Base-by-base conservation (phyloP, 2,329 filamentous ascomycete genomes). In the Pseudogymnoascus sp. region DNA sequence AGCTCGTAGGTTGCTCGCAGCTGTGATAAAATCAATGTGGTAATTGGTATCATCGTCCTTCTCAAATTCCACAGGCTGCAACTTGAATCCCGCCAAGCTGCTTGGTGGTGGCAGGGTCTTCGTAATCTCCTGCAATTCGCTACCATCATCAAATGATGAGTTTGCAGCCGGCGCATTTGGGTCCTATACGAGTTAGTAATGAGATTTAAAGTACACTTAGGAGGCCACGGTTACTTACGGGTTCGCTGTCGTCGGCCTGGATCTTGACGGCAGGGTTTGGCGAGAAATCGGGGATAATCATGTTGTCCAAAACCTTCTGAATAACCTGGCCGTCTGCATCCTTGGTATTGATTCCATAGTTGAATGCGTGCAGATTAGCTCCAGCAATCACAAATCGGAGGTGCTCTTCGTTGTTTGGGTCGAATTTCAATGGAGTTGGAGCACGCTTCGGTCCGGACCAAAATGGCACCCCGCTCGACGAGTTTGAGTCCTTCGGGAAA, bases 381-480 rank as follows among this genome's bases (percentile, higher is more conserved):
- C 86, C 94, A 16, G 94, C 87, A 65, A 95, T 85, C 62, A 99
- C 81, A 73, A 97, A 99, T 38, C 84, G 85, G 72, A 93, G 88
- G 76, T 99, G 94, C 21, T 91, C 94, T 10, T 87, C 81, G 76
- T 97, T 94, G 64, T 86, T 83, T 55, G 87, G 76, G 70, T 97
- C 90, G 68, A 99, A 99, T 74, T 90, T 92, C 72, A 97, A 81
- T 66, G 93, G 83, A 66, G 95, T 91, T 4, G 94, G 94, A 11
- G 94, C 94, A 71, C 94, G 91, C 84, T 99, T 99, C 59, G 94
- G 94, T 10, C 94, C 93, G 31, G 94, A 97, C 94, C 94, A 99
- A 83, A 99, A 99, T 1, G 86, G 89, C 66, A 92, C 90, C 33
- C 94, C 94, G 38, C 84, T 89, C 2, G 92, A 95, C 1, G 94